Base-by-base conservation (phyloP, 1,284 basidiomycete species). In the Ustilago cynodontis region DNA sequence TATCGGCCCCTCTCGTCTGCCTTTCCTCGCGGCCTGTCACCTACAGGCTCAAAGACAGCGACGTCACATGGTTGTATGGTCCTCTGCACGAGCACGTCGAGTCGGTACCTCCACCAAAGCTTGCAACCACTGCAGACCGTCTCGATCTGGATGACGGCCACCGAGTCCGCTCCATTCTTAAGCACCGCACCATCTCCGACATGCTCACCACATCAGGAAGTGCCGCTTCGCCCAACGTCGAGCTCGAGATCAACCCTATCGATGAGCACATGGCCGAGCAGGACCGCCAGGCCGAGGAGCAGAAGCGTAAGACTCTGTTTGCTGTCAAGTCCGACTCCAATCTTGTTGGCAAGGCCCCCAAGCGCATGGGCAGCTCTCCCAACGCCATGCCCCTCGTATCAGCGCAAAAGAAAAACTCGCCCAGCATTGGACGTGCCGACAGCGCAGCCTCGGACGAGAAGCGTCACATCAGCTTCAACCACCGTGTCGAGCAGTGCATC, bases 1-100 rank as follows among this genome's bases (percentile, higher is more conserved):
- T 8, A 2, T 47, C 31, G 37, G n/a, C 20, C 24, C 10, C 29
- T 22, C 28, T 11, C 16, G 7, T 24, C 31, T 29, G 14, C 7
- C 2, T 28, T 49, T 26, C 28, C 47, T 24, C 26, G 16, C 24
- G 33, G 41, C 26, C 26, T 26, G 10, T 8, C 4, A 11, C 13
- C 28, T 2, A 61, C 88, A 99, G 96, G 96, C 91, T 99, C 80
- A 99, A 99, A 87, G 97, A 99, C 87, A 95, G 94, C 28, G 96
- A 99, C 86, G 96, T 99, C 31, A 99, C 97, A 13, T 99, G 97
- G 96, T 90, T 99, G 2, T 99, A 99, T 84, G 96, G 96, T 0
- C 97, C 97, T 16, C 88, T 99, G 1, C 97, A 99, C 59, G 82
- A 84, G 47, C 80, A 83, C 24, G 77, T 82, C 65, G 93, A 95